phyloP scores from a whole-genome alignment of 305 asterid species.

The Solanum hybrid region DNA sequence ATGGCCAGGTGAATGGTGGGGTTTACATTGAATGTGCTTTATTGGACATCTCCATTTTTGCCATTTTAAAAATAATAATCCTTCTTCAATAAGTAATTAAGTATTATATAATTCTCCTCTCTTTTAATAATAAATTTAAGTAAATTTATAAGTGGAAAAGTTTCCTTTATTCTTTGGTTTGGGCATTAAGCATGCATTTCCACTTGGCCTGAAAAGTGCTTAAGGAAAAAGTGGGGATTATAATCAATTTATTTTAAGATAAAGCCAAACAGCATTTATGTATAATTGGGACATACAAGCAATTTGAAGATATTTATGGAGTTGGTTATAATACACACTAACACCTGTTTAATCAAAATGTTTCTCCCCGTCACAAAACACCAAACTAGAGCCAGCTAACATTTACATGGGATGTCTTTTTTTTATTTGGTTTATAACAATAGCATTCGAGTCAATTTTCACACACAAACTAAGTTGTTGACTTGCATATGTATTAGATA shows the following conservation, averaged over 20 bases:
- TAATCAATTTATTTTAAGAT: neutral
- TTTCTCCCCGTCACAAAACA: neutral
- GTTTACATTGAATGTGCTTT: neutral
- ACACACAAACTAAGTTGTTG: neutral
- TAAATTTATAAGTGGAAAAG: neutral
- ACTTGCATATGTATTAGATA: neutral
- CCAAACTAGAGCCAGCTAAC: neutral
- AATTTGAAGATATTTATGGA: neutral
- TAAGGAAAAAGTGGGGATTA: neutral
- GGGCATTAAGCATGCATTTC: neutral
- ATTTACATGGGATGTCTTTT: neutral
- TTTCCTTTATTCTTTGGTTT: neutral
- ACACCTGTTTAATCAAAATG: neutral
- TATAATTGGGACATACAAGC: neutral
- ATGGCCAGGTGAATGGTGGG: slow-evolving; percentile 2
- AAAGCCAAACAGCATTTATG: neutral
- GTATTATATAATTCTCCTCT: neutral
- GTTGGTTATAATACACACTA: neutral
- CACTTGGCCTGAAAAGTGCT: neutral
- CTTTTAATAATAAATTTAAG: neutral
- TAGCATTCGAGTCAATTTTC: neutral
- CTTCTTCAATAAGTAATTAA: neutral
- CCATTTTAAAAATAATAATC: neutral
- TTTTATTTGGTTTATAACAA: neutral
- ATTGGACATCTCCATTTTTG: neutral